Evolutionary conservation across 1,284 basidiomycete genomes (phyloP), one percentile per base, ranked within the genome.

Genomic region (Mycosarcoma mackinlayi): DNA sequence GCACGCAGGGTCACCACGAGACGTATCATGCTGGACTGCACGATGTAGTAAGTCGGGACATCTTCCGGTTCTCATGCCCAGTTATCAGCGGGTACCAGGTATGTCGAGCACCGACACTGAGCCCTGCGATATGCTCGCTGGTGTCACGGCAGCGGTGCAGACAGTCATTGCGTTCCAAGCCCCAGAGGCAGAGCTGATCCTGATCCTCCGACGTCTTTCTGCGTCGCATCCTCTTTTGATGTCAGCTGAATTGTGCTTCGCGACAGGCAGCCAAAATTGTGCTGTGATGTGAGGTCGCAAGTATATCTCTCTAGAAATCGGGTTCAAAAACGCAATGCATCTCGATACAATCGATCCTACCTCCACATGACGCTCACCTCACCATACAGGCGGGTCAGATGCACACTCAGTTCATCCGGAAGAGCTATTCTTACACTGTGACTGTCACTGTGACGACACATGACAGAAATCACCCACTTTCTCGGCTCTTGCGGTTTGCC

Each of bases 211-310:
- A n/a, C 37, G 30, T 14, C 30, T 31, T 10, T 35, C 34, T 16
- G 11, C 34, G 7, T 11, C 34, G 34, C 16, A 11, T 14, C 34
- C 2, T 19, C 3, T 23, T 21, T n/a, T 31, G 44, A 40, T 37
- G 52, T 55, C 52, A 39, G 42, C 28, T 46, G 52, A 30, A 55
- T 55, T 34, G 52, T 31, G 16, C 27, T 14, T 35, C 39, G 51
- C 50, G 34, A 16, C 41, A 6, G 16, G 11, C 7, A 16, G 10
- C n/a, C 34, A 35, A 16, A 10, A 35, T 16, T 16, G 8, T 14
- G 9, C 8, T 31, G 30, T 10, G 4, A 35, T 35, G 33, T 35
- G 16, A 35, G 33, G 33, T 35, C 33, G 33, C 7, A 11, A 35
- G 16, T 35, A 16, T 6, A 35, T 16, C 10, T 16, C 11, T 35